A percentile compares a stretch with the other conserved stretches of the same genome.
Evolutionary conservation across 1,284 basidiomycete genomes (phyloP).

Genomic region (Pterulicium gracile): DNA sequence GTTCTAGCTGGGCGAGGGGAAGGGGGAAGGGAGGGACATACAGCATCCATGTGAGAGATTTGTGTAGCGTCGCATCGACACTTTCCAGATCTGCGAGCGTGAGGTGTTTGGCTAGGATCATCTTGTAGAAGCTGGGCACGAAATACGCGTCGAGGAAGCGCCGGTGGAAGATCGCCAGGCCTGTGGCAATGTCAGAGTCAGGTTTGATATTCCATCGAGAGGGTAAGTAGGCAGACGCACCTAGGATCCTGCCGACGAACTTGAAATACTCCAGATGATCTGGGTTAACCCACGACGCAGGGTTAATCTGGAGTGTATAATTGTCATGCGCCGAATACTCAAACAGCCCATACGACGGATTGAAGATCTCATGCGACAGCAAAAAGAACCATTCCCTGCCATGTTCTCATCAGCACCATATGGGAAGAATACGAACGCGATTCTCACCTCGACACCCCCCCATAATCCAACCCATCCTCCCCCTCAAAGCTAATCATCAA

Average conservation of each 20-base stretch:
- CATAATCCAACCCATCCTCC: conserved; percentile 97
- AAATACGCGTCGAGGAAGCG: conserved; percentile 99
- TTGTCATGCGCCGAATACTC: conserved; percentile 99
- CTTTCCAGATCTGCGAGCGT: conserved; percentile 81
- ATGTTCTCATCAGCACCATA: conserved; percentile 7
- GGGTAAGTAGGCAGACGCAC: too few species aligned
- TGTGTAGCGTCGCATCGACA: conserved; percentile 84
- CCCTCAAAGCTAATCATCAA: conserved; percentile 99
- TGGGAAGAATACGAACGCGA: conserved; percentile 8
- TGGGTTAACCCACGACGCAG: conserved; percentile 94
- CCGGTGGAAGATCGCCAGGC: conserved; percentile 96
- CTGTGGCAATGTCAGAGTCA: too few species aligned
- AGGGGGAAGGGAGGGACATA: conserved; percentile 28
- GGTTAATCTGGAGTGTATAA: conserved; percentile 98
- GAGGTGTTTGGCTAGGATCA: conserved; percentile 88
- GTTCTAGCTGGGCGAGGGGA: conserved; percentile 4
- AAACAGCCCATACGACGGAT: conserved; percentile 98
- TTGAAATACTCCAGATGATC: conserved; percentile 99
- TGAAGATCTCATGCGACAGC: conserved; percentile 96
- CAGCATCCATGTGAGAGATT: conserved; percentile 97
- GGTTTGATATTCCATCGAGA: too few species aligned
- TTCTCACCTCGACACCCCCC: conserved; percentile 88
- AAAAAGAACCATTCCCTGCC: conserved; percentile 98
- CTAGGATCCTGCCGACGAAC: conserved; percentile 91
- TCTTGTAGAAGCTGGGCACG: conserved; percentile 98